These are phyloP conservation scores for Gymnopilus junonius DNA, from an alignment of 768 basidiomycete genomes.

Conservation along the genomic window DNA sequence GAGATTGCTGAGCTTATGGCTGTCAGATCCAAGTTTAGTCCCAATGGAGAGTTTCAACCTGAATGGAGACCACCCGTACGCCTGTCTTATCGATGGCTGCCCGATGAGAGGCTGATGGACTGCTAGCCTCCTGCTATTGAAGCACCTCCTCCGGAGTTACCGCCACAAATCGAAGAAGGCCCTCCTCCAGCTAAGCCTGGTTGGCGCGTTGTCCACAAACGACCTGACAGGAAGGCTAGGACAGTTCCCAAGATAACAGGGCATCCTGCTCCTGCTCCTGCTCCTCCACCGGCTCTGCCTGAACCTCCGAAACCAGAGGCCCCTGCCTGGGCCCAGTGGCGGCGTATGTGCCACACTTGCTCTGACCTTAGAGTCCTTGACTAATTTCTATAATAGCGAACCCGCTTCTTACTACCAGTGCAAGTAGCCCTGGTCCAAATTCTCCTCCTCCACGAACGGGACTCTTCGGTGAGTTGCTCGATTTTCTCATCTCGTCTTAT, in stretches of 20 bases:
- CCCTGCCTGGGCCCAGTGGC: conserved; percentile 88
- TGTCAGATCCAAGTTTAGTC: conserved; percentile 80
- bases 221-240: conserved; percentile 57
- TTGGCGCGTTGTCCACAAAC: conserved; percentile 76
- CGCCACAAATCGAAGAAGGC: conserved; percentile 52
- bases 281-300: conserved; percentile 44
- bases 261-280: conserved; percentile 43
- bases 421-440: conserved; percentile 42
- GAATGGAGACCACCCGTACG: conserved; percentile 72
- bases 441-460: conserved; percentile 60
- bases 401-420: conserved; percentile 53
- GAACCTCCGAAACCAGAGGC: conserved; percentile 53
- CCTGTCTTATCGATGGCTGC: conserved; percentile 3
- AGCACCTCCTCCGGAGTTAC: conserved; percentile 44
- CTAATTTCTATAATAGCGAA: conserved; percentile 51
- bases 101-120: background rate
- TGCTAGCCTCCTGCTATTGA: conserved; percentile 35
- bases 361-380: background rate
- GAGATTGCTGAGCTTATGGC: conserved; percentile 87
- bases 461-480: conserved; percentile 59
- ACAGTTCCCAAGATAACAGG: conserved; percentile 45
- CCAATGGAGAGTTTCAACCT: conserved; percentile 77
- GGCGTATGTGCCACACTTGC: conserved; percentile 55
- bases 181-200: conserved; percentile 61
- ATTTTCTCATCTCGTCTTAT: too few species aligned